phyloP scores from a whole-genome alignment of 768 basidiomycete species.

The Favolaschia claudopus region DNA sequence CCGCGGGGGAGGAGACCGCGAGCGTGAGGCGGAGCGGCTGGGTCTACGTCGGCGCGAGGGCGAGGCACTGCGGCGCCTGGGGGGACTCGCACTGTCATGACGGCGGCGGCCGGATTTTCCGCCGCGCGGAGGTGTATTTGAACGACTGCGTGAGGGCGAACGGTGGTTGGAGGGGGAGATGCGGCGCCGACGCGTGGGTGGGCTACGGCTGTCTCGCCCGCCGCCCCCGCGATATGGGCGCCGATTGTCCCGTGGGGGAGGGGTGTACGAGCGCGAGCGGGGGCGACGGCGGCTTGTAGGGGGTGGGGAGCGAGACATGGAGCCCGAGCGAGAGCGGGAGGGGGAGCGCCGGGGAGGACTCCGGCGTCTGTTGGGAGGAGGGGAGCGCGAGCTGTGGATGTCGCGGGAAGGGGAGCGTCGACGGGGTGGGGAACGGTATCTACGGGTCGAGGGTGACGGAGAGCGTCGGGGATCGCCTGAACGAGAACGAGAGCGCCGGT shows the following conservation, averaged over 20 bases:
- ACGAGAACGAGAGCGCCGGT: conserved; percentile 50
- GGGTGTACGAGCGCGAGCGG: conserved; percentile 53
- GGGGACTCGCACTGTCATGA: conserved; percentile 51
- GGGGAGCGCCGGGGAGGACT: conserved; percentile 58
- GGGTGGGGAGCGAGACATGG: conserved; percentile 34
- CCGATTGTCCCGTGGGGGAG: conserved; percentile 54
- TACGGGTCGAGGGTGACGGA: conserved; percentile 44
- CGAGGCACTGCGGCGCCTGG: conserved; percentile 39
- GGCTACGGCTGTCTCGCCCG: conserved; percentile 60
- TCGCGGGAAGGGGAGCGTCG: conserved; percentile 49
- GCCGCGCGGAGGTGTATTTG: conserved; percentile 47
- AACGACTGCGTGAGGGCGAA: conserved; percentile 47
- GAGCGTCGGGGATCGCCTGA: conserved; percentile 18
- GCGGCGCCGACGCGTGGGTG: conserved; percentile 55
- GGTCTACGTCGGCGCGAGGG: conserved; percentile 38
- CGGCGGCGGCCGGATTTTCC: conserved; percentile 53
- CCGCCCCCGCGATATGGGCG: conserved; percentile 35
- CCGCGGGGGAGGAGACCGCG: conserved; percentile 39
- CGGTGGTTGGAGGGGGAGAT: conserved; percentile 44
- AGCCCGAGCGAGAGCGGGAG: conserved; percentile 49
- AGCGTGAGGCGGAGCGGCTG: conserved; percentile 42
- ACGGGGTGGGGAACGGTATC: conserved; percentile 50
- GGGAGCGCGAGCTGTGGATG: conserved; percentile 43
- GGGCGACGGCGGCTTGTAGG: conserved; percentile 50
- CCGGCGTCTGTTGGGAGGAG: conserved; percentile 41